Conservation (phyloP, 768 basidiomycete genomes). For the Candolleomyces eurysporus region DNA sequence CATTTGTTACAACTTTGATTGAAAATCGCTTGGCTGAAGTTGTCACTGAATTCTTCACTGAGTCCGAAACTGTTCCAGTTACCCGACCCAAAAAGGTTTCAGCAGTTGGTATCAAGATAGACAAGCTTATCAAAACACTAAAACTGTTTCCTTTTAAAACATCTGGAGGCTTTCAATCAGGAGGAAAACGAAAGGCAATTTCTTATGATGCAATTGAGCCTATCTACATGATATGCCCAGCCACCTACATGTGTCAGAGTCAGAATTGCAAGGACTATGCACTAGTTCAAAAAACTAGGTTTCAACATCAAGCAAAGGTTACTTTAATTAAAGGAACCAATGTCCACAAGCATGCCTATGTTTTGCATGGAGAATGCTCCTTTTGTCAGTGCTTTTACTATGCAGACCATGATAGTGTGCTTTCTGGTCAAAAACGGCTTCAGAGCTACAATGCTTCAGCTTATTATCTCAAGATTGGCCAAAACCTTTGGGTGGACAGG, state of each 20-base stretch:
- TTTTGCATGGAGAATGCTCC: not conserved
- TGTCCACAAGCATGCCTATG: not conserved
- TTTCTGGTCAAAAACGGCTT: not conserved
- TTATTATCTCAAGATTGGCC: slow-evolving; percentile 16
- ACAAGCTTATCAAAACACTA: not conserved
- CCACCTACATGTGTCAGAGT: not conserved
- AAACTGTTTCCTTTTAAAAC: not conserved
- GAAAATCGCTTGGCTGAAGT: not conserved
- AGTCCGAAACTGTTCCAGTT: not conserved
- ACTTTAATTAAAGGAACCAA: not conserved
- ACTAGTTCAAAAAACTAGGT: not conserved
- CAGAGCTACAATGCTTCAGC: slow-evolving; percentile 8
- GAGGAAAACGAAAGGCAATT: not conserved
- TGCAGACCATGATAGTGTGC: not conserved
- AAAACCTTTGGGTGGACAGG: slow-evolving; percentile 14
- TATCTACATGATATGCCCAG: not conserved
- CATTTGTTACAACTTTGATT: slow-evolving; percentile 1
- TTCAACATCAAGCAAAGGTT: not conserved
- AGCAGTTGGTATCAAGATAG: not conserved
- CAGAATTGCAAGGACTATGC: not conserved
- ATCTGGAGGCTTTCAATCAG: not conserved
- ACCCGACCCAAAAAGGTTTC: not conserved
- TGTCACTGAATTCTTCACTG: not conserved
- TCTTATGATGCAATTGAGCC: not conserved
- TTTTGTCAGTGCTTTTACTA: not conserved